These are phyloP conservation scores for Echium plantagineum DNA, from an alignment of 257 asterid species.

Conservation along the genomic window DNA sequence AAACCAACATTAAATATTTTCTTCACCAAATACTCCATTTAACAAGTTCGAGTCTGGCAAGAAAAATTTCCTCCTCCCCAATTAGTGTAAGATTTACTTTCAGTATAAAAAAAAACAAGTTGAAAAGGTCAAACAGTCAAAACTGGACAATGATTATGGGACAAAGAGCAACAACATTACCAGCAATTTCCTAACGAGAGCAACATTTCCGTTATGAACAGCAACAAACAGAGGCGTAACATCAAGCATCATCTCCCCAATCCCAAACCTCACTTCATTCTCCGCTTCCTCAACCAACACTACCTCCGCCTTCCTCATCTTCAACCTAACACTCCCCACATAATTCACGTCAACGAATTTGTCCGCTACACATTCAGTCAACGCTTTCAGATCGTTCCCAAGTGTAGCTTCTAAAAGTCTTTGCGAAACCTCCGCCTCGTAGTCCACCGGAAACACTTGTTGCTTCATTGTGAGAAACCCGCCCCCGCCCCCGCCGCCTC, in stretches of 20 bases:
- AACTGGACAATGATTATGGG: too few species aligned
- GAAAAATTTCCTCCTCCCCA: too few species aligned
- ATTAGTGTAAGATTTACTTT: too few species aligned
- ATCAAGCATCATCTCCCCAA: constrained; percentile 60
- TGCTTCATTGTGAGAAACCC: constrained; percentile 54
- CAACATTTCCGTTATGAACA: constrained; percentile 40
- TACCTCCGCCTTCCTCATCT: constrained; percentile 42
- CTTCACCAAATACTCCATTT: too few species aligned
- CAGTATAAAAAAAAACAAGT: too few species aligned
- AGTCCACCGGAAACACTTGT: constrained; percentile 69
- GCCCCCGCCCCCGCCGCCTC: constrained; percentile 17
- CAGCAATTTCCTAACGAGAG: constrained; percentile 50
- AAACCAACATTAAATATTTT: too few species aligned
- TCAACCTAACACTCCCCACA: constrained; percentile 53
- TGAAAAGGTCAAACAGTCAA: too few species aligned
- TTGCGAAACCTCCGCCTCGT: constrained; percentile 60
- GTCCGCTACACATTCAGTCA: constrained; percentile 43
- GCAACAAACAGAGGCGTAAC: constrained; percentile 64
- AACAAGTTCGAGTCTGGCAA: too few species aligned
- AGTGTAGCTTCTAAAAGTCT: constrained; percentile 56
- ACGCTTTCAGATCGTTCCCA: constrained; percentile 41
- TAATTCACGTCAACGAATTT: constrained; percentile 66
- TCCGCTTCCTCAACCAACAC: constrained; percentile 43
- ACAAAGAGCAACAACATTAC: constrained; percentile 13
- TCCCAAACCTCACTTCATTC: constrained; percentile 33